Conservation (phyloP, 768 basidiomycete species). For the Tremella fuciformis region DNA sequence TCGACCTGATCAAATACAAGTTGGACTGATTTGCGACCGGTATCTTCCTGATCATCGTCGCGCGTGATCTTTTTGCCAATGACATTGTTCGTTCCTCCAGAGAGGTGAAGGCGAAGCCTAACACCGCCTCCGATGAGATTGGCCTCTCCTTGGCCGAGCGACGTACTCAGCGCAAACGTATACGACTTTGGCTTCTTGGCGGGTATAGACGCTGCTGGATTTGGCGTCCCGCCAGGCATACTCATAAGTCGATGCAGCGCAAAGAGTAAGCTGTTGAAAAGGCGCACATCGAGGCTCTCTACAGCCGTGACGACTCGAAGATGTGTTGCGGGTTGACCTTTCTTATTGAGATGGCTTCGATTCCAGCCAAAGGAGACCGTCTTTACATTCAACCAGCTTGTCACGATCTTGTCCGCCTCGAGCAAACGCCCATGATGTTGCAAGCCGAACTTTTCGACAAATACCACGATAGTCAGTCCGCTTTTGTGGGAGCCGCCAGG, state of each 20-base stretch:
- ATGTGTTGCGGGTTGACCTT: not conserved
- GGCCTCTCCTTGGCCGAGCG: not conserved
- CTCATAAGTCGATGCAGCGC: slow-evolving; percentile 2
- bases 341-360: not conserved
- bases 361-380: not conserved
- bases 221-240: not conserved
- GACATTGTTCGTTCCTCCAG: no score
- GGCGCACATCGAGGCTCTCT: not conserved
- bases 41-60: not conserved
- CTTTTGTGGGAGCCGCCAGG: not conserved
- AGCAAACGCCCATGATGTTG: slow-evolving; percentile 16
- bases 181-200: not conserved
- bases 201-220: not conserved
- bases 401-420: slow-evolving; percentile 1
- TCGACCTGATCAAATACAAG: not conserved
- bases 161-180: not conserved
- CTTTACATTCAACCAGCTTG: not conserved
- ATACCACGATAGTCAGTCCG: slow-evolving; percentile 15
- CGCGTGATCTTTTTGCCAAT: not conserved
- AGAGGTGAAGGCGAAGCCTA: not conserved
- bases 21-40: not conserved
- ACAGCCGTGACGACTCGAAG: slow-evolving; percentile 5
- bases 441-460: slow-evolving; percentile 8
- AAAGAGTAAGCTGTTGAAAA: slow-evolving; percentile 8
- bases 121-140: not conserved